A percentile compares a stretch with the other conserved stretches of the same genome.
These are phyloP conservation scores for Suillus alpinus DNA, from an alignment of 768 basidiomycete genomes.

Conservation along the genomic window DNA sequence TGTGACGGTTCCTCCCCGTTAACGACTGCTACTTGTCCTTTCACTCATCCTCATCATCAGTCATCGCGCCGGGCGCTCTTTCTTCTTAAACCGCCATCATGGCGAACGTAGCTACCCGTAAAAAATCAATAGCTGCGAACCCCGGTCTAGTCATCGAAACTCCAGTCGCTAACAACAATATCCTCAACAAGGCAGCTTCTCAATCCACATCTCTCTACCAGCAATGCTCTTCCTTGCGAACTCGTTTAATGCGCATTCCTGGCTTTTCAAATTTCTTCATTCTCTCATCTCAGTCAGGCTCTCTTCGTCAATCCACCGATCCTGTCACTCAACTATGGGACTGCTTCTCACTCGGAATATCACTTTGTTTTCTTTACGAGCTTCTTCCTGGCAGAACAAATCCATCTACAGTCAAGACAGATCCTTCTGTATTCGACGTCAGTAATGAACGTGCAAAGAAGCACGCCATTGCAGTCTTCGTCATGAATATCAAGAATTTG, in stretches of 20 bases:
- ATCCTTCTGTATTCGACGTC: conserved; percentile 59
- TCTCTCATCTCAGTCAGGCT: conserved; percentile 52
- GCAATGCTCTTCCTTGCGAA: conserved; percentile 79
- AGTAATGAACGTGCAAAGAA: conserved; percentile 85
- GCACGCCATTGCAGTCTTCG: conserved; percentile 85
- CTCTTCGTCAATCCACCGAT: conserved; percentile 76
- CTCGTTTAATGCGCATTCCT: conserved; percentile 74
- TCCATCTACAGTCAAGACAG: conserved; percentile 54
- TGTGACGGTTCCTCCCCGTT: conserved; percentile 6
- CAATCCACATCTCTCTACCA: conserved; percentile 88
- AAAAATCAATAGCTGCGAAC: conserved; percentile 74
- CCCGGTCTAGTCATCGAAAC: conserved; percentile 68
- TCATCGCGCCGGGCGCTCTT: conserved; percentile 3
- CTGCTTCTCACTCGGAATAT: conserved; percentile 87
- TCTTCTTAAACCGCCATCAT: conserved; percentile 29
- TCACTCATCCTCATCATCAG: neutral
- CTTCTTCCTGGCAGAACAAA: conserved; percentile 52
- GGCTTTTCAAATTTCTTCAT: conserved; percentile 71
- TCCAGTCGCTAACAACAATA: conserved; percentile 75
- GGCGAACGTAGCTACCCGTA: conserved; percentile 62
- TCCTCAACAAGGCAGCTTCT: conserved; percentile 89
- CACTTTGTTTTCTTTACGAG: conserved; percentile 96
- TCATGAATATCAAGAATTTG: conserved; percentile 79
- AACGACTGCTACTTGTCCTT: conserved; percentile 4
- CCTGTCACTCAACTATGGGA: conserved; percentile 95